These are phyloP conservation scores for Baorangia bicolor DNA, from an alignment of 768 basidiomycete genomes.

Conservation along the genomic window DNA sequence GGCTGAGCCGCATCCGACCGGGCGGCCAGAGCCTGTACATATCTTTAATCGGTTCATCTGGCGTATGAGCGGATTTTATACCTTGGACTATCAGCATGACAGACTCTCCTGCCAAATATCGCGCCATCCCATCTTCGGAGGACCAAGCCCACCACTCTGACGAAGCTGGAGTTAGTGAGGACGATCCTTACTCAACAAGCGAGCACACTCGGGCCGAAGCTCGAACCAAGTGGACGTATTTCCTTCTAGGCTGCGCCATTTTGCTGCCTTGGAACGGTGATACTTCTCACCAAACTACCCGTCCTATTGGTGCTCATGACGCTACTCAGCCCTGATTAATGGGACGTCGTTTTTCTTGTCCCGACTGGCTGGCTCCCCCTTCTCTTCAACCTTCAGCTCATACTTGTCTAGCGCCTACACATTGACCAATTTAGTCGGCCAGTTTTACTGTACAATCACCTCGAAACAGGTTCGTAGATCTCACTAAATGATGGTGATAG, in stretches of 20 bases:
- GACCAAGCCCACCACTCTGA: constrained; percentile 1
- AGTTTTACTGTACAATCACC: constrained; percentile 72
- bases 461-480: constrained; percentile 57
- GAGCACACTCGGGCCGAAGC: constrained; percentile 33
- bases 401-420: constrained; percentile 66
- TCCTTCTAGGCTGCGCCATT: constrained; percentile 74
- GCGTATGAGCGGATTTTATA: neutral
- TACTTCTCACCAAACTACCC: constrained; percentile 12
- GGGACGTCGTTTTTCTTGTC: constrained; percentile 80
- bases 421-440: constrained; percentile 61
- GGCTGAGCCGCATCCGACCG: too few species aligned
- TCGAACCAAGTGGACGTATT: constrained; percentile 61
- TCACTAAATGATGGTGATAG: neutral
- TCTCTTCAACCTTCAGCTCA: constrained; percentile 60
- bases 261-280: constrained; percentile 90
- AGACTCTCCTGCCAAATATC: constrained; percentile 14
- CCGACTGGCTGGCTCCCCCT: constrained; percentile 57
- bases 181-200: constrained; percentile 23
- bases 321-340: constrained; percentile 73
- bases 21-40: too few species aligned
- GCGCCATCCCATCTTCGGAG: constrained; percentile 22
- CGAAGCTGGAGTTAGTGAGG: neutral
- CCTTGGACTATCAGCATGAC: constrained; percentile 7
- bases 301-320: neutral
- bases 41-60: too few species aligned